These are phyloP conservation scores for Penicillium diatomitis DNA, from an alignment of 495 filamentous ascomycete species.

Conservation along the genomic window DNA sequence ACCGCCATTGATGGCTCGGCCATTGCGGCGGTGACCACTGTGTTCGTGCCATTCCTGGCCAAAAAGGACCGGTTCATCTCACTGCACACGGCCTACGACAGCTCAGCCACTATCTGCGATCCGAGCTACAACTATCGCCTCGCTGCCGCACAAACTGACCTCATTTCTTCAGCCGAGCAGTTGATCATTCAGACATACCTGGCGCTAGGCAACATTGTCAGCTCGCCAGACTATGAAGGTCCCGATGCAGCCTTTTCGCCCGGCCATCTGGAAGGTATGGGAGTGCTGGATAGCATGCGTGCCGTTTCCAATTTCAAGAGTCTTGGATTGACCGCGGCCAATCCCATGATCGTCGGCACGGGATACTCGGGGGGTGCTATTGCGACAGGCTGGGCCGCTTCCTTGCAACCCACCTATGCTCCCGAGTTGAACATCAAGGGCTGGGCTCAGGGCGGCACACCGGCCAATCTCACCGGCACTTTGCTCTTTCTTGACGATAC, in stretches of 20 bases:
- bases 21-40: conserved; percentile 25
- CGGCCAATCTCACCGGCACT: conserved; percentile 24
- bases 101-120: conserved; percentile 19
- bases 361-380: conserved; percentile 52
- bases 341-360: conserved; percentile 21
- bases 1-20: conserved; percentile 25
- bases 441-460: conserved; percentile 41
- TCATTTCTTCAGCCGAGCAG: conserved; percentile 21
- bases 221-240: conserved; percentile 27
- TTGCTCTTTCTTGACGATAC: conserved; percentile 19
- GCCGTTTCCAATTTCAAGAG: conserved; percentile 21
- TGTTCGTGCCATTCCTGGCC: conserved; percentile 22
- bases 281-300: conserved; percentile 25
- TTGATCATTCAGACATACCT: conserved; percentile 22
- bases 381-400: conserved; percentile 44
- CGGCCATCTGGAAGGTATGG: conserved; percentile 25
- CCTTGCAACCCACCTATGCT: conserved; percentile 43
- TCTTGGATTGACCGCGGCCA: conserved; percentile 12
- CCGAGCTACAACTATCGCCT: conserved; percentile 28
- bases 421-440: conserved; percentile 44
- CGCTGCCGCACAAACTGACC: conserved; percentile 13
- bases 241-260: conserved; percentile 24
- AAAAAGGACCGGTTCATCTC: conserved; percentile 26
- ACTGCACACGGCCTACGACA: conserved; percentile 28
- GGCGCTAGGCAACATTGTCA: conserved; percentile 21